phyloP scores from a whole-genome alignment of 306 rosid genomes.

The Adenanthera pavonina region DNA sequence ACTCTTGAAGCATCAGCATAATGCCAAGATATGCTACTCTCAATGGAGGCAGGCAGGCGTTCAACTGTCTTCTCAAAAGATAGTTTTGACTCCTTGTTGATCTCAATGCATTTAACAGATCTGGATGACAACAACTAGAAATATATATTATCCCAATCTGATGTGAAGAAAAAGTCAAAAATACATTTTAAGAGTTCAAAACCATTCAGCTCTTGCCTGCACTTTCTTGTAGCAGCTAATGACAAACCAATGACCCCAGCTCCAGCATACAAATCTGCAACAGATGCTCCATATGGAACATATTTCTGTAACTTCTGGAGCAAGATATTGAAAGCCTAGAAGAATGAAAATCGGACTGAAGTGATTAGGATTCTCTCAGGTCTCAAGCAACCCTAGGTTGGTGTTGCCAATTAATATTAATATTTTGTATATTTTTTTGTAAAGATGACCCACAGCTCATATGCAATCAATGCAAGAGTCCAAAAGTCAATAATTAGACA shows the following conservation, averaged over 20 bases:
- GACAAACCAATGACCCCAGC: constrained; percentile 96
- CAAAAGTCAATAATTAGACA: not conserved
- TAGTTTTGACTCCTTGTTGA: constrained; percentile 85
- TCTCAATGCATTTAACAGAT: constrained; percentile 91
- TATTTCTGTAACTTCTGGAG: constrained; percentile 87
- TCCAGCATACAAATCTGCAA: constrained; percentile 94
- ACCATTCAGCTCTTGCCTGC: constrained; percentile 74
- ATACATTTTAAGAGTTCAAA: constrained; percentile 31
- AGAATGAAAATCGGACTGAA: constrained; percentile 17
- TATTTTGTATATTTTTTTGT: not conserved
- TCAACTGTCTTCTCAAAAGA: constrained; percentile 91
- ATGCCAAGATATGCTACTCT: constrained; percentile 90
- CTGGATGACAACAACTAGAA: constrained; percentile 47
- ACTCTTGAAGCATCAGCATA: constrained; percentile 91
- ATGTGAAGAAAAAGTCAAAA: constrained; percentile 25
- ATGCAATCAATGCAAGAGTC: not conserved
- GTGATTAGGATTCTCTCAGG: not conserved
- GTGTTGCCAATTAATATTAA: not conserved
- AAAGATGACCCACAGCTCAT: not conserved
- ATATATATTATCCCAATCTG: constrained; percentile 24
- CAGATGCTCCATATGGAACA: constrained; percentile 88
- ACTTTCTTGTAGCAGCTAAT: constrained; percentile 84
- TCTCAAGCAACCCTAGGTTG: constrained; percentile 1
- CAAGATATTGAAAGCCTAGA: constrained; percentile 85
- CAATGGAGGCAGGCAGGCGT: constrained; percentile 66